Base-by-base conservation (phyloP, 2,329 filamentous ascomycete genomes). In the Aspergillus fumigatus region DNA sequence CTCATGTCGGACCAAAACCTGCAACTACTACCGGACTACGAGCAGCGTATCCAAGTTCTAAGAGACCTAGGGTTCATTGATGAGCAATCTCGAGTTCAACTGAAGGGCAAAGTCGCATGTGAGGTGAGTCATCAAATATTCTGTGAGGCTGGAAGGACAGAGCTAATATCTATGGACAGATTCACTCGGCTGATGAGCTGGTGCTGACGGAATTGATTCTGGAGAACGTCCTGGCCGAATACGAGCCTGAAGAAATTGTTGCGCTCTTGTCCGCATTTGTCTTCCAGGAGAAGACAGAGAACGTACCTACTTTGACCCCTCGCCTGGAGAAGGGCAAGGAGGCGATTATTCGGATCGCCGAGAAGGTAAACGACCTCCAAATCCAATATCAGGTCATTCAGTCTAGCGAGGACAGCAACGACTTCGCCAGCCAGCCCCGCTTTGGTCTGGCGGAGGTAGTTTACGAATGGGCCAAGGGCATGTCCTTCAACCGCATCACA, bases 401-500 rank as follows among this genome's bases (percentile, higher is more conserved):
- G 57, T 90, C 89, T 0, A 83, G 88, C 1, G 93, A 97, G 54
- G 93, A 97, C 70, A 88, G 88, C 56, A 96, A 95, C 67, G 93
- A 97, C 73, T 97, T 97, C 69, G 88, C 90, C 38, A 91, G 86
- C 58, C 83, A 88, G 54, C 91, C 92, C 1, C 84, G 93, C 9
- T 99, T 99, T 70, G 94, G 93, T 1, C 83, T 99, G 55, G 92
- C 96, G 71, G 94, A 99, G 74, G 94, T 99, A 0, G 95, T 99
- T 35, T 97, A 97, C 72, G 94, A 99, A 74, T 99, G 94, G 94
- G 94, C 94, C 9, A 82, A 91, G 51, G 94, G 94, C 26, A 97
- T 97, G 91, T 93, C 90, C 52, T 99, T 99, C 81, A 96, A 95
- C 76, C 93, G 94, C 62, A 99, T 99, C 64, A 97, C 93, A 0